phyloP scores from a whole-genome alignment of 1,139 yeast genomes.

The Yamadazyma jaroonii region DNA sequence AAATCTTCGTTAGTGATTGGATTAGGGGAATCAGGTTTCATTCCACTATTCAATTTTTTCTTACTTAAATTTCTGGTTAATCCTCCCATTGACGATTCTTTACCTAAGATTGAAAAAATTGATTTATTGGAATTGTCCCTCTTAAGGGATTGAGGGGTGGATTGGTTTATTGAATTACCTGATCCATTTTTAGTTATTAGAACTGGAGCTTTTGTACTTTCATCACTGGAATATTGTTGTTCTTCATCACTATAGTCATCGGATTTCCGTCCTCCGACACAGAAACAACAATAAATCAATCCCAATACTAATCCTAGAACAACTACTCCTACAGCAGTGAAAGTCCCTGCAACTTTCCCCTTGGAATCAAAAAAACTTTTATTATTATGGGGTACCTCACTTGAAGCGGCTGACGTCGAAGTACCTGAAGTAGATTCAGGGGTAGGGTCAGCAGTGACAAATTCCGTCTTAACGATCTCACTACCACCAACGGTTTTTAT shows the following conservation, averaged over 20 bases:
- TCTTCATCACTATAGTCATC: constrained; percentile 38
- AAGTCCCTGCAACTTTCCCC: constrained; percentile 74
- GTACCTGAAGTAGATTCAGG: constrained; percentile 3
- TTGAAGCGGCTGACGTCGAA: neutral
- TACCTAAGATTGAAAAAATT: constrained; percentile 30
- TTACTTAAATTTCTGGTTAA: constrained; percentile 31
- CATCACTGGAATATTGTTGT: constrained; percentile 22
- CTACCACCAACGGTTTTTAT: constrained; percentile 26
- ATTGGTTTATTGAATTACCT: constrained; percentile 4
- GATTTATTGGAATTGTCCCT: constrained; percentile 39
- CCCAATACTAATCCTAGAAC: constrained; percentile 38
- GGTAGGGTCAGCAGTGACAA: constrained; percentile 16
- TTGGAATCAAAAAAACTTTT: constrained; percentile 48
- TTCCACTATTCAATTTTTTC: constrained; percentile 23
- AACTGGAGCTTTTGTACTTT: constrained; percentile 10
- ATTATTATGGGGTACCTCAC: neutral
- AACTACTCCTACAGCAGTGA: constrained; percentile 64
- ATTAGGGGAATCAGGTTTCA: constrained; percentile 2
- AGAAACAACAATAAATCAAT: constrained; percentile 38
- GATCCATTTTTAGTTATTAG: neutral
- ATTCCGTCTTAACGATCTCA: constrained; percentile 21
- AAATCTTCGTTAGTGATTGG: constrained; percentile 12
- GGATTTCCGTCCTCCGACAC: constrained; percentile 16
- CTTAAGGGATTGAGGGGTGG: constrained; percentile 15
- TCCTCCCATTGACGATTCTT: constrained; percentile 19